Evolutionary conservation across 2,329 filamentous ascomycete species (phyloP).

Genomic region (Botryotinia convoluta): DNA sequence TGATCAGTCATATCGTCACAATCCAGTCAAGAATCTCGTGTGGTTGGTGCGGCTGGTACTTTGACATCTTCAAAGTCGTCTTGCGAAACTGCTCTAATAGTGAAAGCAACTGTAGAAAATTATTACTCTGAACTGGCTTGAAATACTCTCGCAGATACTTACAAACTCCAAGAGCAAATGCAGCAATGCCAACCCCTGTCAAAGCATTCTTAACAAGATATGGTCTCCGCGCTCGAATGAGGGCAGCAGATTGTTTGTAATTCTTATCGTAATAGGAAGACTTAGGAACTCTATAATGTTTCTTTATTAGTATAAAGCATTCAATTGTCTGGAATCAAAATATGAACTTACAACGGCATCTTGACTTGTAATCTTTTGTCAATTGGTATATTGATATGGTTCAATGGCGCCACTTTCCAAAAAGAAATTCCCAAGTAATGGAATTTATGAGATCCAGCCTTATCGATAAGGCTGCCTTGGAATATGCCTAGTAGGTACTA

Average conservation of each 20-base stretch:
- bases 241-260: constrained; percentile 80
- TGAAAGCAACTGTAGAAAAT: constrained; percentile 58
- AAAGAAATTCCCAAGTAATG: neutral
- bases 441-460: constrained; percentile 11
- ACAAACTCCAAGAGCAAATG: constrained; percentile 85
- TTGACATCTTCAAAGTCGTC: constrained; percentile 96
- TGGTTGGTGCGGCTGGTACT: constrained; percentile 61
- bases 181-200: constrained; percentile 72
- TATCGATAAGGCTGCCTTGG: constrained; percentile 19
- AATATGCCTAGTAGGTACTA: neutral
- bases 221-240: constrained; percentile 86
- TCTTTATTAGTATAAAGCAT: neutral
- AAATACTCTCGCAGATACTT: constrained; percentile 44
- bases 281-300: constrained; percentile 51
- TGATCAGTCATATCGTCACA: neutral
- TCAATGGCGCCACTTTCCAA: constrained; percentile 19
- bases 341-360: constrained; percentile 17
- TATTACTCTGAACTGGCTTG: constrained; percentile 9
- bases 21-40: constrained; percentile 4
- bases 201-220: constrained; percentile 88
- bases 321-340: neutral
- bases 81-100: constrained; percentile 83
- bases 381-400: neutral
- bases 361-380: neutral
- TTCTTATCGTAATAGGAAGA: constrained; percentile 91